phyloP scores from a whole-genome alignment of 169 alveolate genomes.

The Plasmodium berghei region DNA sequence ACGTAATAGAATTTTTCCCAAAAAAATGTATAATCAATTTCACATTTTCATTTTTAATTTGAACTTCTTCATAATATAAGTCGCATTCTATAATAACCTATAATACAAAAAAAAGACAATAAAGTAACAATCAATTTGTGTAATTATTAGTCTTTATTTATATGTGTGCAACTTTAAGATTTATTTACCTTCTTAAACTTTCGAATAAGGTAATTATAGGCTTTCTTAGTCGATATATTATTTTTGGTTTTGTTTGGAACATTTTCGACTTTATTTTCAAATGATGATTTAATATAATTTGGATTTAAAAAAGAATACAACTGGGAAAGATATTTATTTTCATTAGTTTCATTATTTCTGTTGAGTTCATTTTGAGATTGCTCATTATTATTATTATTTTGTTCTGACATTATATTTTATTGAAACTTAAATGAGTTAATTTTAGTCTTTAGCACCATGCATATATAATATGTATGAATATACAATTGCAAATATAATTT shows the following conservation, averaged over 20 bases:
- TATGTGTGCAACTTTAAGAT: neutral
- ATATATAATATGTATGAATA: too few relatives aligned
- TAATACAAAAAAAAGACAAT: slow-evolving; percentile 1
- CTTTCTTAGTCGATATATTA: slow-evolving; percentile 48
- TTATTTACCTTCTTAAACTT: slow-evolving; percentile 47
- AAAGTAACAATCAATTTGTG: neutral
- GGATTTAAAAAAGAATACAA: slow-evolving; percentile 69
- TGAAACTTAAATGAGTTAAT: too few relatives aligned
- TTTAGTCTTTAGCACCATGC: too few relatives aligned
- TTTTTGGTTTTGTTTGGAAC: slow-evolving; percentile 32
- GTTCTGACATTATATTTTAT: slow-evolving; percentile 46
- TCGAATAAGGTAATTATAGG: slow-evolving; percentile 31
- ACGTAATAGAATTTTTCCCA: slow-evolving; percentile 59
- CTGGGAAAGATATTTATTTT: slow-evolving; percentile 72
- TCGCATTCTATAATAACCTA: slow-evolving; percentile 64
- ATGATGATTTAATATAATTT: slow-evolving; percentile 49
- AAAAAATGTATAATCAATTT: slow-evolving; percentile 46
- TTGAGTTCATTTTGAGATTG: slow-evolving; percentile 39
- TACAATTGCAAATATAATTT: too few relatives aligned
- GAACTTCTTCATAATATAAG: slow-evolving; percentile 59
- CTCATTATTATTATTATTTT: slow-evolving; percentile 48
- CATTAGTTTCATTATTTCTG: slow-evolving; percentile 58
- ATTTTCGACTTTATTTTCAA: slow-evolving; percentile 42
- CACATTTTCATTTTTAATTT: slow-evolving; percentile 68
- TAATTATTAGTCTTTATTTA: too few relatives aligned